Percentiles rank a stretch among this genome's conserved stretches.
These are phyloP conservation scores for Ophiosphaerella narmari DNA, from an alignment of 2,329 filamentous ascomycete species.

Conservation along the genomic window DNA sequence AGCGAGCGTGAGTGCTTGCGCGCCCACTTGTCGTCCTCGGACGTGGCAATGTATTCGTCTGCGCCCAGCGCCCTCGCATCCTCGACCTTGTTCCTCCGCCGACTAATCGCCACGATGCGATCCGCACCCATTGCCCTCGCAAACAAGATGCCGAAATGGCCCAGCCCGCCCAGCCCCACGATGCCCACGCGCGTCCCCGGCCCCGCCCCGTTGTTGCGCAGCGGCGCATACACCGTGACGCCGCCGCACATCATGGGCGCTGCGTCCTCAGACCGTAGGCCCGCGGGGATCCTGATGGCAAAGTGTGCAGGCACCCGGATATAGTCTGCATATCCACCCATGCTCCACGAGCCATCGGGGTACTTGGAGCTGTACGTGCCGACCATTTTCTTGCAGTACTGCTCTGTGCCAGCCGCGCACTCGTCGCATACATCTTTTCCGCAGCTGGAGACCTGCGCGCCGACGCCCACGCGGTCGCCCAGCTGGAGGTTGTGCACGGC, in stretches of 20 bases:
- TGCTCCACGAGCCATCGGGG: constrained; percentile 62
- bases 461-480: constrained; percentile 64
- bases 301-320: constrained; percentile 64
- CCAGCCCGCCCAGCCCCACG: constrained; percentile 73
- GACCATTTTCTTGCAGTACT: constrained; percentile 53
- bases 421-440: constrained; percentile 56
- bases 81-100: constrained; percentile 61
- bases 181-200: constrained; percentile 74
- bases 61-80: constrained; percentile 68
- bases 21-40: constrained; percentile 56
- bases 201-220: constrained; percentile 69
- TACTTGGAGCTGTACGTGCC: constrained; percentile 66
- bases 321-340: constrained; percentile 66
- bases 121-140: constrained; percentile 73
- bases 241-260: constrained; percentile 80
- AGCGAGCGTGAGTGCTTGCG: constrained; percentile 63
- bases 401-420: constrained; percentile 53
- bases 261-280: constrained; percentile 55
- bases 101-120: constrained; percentile 67
- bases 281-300: constrained; percentile 60
- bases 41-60: constrained; percentile 63
- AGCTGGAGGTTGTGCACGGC: constrained; percentile 55
- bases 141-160: constrained; percentile 74
- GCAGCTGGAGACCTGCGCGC: constrained; percentile 56
- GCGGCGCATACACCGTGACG: constrained; percentile 72